phyloP scores from a whole-genome alignment of 371 early-diverging fungal species.

The Fennellomyces sp. region DNA sequence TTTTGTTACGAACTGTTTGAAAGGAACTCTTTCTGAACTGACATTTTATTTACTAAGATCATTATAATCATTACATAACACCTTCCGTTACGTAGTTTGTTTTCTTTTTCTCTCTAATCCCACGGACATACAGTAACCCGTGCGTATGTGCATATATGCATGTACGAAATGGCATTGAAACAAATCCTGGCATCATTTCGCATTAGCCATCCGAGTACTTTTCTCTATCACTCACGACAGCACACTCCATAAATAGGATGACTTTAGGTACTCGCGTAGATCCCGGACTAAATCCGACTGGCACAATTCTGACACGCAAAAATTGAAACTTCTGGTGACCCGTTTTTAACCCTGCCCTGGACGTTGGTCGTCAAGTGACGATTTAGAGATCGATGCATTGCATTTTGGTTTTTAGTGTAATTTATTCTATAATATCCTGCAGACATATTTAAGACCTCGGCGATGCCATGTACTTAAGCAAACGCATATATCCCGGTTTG shows the following conservation, averaged over 20 bases:
- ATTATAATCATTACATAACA: too few relatives aligned
- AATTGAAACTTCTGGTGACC: background rate
- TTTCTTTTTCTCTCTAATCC: too few relatives aligned
- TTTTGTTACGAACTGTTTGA: background rate
- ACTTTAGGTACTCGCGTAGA: background rate
- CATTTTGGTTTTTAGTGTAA: background rate
- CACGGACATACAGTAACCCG: background rate
- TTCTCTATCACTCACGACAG: too few relatives aligned
- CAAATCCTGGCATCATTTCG: background rate
- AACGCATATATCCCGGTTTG: too few relatives aligned
- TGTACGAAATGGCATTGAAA: background rate
- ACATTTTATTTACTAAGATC: too few relatives aligned
- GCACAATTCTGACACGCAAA: background rate
- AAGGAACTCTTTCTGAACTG: background rate
- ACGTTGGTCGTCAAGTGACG: constrained; percentile 6
- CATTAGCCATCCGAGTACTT: background rate
- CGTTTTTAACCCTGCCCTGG: background rate
- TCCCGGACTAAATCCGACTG: background rate
- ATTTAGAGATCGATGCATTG: background rate
- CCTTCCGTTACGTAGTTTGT: too few relatives aligned
- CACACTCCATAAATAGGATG: too few relatives aligned
- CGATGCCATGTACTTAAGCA: too few relatives aligned
- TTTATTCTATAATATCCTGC: background rate
- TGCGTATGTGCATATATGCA: background rate
- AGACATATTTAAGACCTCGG: background rate